Evolutionary conservation across 2,329 filamentous ascomycete genomes (phyloP), one percentile per base, ranked within the genome.

Genomic region (Bipolaris gigantea): DNA sequence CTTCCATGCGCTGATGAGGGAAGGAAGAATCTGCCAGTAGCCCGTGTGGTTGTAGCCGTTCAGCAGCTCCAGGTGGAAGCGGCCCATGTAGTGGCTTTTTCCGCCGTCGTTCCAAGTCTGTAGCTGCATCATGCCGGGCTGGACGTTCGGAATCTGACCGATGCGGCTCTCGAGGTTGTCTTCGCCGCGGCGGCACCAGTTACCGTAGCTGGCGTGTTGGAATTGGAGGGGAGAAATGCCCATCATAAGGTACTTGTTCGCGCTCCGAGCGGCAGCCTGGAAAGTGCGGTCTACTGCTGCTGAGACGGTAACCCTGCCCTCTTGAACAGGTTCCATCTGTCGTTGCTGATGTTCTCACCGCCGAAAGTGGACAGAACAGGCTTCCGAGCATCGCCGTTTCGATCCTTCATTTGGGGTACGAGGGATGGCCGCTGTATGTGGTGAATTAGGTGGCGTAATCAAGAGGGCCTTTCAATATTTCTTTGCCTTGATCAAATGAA

Each of bases 91-190:
- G 54, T 76, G 75, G 10, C 62, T 62, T 48, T 77, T 75, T 2
- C 73, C 73, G 0, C 66, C 73, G 45, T 77, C 75, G 44, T 77
- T 77, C 75, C 75, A 77, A 13, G 73, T 75, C 42, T 75, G 73
- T 4, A 76, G 59, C 56, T 77, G 69, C 9, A 76, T 56, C 47
- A 76, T 73, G 43, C 76, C 72, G 2, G 75, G 74, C 43, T 72
- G 63, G 9, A 76, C 32, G 7, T 51, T 36, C 1, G 77, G 62
- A 10, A 70, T 66, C 51, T 61, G 66, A 25, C 44, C 57, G 34
- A 67, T 63, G 48, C 57, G 67, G 39, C 66, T 45, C 18, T 72
- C 68, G 15, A 76, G 66, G 43, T 76, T 77, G 8, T 64, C 57
- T 47, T 76, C 73, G 43, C 73, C 74, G 25, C 70, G 69, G 5